Conservation (phyloP, 164 flowering plant genomes). For the Vitis rupestris region DNA sequence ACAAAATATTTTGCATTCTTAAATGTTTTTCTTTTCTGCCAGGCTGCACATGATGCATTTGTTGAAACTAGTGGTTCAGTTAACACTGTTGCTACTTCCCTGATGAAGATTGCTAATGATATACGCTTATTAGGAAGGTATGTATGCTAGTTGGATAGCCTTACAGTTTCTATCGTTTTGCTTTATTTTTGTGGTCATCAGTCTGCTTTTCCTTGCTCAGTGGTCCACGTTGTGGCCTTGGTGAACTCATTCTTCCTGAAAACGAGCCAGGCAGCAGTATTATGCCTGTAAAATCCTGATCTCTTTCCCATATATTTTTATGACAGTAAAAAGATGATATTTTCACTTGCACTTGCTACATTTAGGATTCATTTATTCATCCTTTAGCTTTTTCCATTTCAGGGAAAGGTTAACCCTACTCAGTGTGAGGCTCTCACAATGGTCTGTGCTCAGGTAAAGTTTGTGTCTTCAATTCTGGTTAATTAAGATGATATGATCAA, state of each 20-base stretch:
- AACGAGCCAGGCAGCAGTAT: conserved; percentile 99
- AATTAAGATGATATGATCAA: neutral
- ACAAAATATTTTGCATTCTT: conserved; percentile 5
- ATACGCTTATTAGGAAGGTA: conserved; percentile 93
- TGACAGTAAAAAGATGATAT: neutral
- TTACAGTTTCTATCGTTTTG: neutral
- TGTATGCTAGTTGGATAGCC: neutral
- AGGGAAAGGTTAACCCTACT: conserved; percentile 99
- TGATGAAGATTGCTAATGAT: conserved; percentile 96
- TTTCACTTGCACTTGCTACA: neutral
- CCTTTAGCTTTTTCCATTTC: conserved; percentile 22
- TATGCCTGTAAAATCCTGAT: conserved; percentile 75
- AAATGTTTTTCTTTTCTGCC: conserved; percentile 10
- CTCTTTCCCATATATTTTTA: conserved; percentile 3
- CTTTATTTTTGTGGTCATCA: conserved; percentile 5
- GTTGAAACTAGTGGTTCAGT: conserved; percentile 96
- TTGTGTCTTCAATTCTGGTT: conserved; percentile 1
- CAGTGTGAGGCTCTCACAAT: conserved; percentile 98
- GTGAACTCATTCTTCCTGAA: conserved; percentile 97
- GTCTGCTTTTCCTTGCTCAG: conserved; percentile 36
- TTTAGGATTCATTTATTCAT: conserved; percentile 1
- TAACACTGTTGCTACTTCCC: conserved; percentile 84
- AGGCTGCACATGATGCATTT: conserved; percentile 99
- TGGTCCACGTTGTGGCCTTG: conserved; percentile 99
- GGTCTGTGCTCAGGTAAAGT: conserved; percentile 96